Evolutionary conservation across 768 basidiomycete genomes (phyloP), one percentile per base, ranked within the genome.

Genomic region (Mrakia blollopis): DNA sequence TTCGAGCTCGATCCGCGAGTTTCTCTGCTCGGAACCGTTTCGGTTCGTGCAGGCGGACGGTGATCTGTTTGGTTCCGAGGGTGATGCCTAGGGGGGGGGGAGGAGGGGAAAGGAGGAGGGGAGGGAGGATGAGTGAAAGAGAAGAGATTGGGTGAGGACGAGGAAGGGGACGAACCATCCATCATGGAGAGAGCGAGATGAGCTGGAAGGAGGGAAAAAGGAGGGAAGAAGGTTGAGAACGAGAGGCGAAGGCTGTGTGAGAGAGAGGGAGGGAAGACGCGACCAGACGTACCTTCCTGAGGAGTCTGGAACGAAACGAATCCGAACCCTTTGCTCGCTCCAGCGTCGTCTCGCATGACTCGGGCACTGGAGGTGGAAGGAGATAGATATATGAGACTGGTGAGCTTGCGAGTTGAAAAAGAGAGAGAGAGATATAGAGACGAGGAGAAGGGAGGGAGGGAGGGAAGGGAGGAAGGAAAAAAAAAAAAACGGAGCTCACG

Each of bases 11-110:
- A 75, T 90, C 90, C 21, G 92, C 92, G 13, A 94, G 86, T 80
- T 94, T 93, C 84, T 93, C 92, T 82, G 93, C 91, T 30, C 94
- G 88, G n/a, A 94, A 84, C 82, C 93, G 91, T 82, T 93, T 94
- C 13, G 93, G 93, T 83, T 95, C 94, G 80, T 95, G 93, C 72
- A 95, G 84, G 60, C 94, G 88, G 37, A 96, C 94, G 0, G 92
- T 90, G 54, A 96, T 86, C 73, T 91, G 89, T 82, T 94, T 93
- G 21, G 86, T 84, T 41, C 91, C 92, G 37, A 95, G 76, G 37
- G 87, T 84, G 21, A 32, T 10, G 23, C 69, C 72, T 73, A n/a
- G 14, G 13, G 21, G 37, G 52, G 37, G 9, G 50, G 25, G 39
- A 62, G 25, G 6, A 23, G 3, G 57, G 25, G 4, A 21, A 13